Evolutionary conservation across 2,329 filamentous ascomycete genomes (phyloP), one percentile per base, ranked within the genome.

Genomic region (Aspergillus fischeri): DNA sequence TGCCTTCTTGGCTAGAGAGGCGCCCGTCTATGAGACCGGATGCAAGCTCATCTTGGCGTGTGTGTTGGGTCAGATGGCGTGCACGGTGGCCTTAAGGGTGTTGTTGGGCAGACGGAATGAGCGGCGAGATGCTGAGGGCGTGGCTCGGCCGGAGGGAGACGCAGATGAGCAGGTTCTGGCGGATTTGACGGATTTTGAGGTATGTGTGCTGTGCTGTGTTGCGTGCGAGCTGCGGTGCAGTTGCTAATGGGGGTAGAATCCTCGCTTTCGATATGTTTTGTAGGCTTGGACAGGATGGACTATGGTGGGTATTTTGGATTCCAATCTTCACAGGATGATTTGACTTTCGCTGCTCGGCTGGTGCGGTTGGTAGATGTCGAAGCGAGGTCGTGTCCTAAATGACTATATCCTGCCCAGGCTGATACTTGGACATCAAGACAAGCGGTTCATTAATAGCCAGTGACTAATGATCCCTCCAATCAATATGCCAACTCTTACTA

Each of bases 21-120:
- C 77, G 0, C 78, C 78, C 0, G 64, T 75, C 0, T 85, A 84
- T 29, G 69, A 72, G 29, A 83, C 81, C 0, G 83, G 82, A 1
- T 82, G 79, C 52, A 82, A 78, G 55, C 68, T 82, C 7, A 79
- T 80, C 17, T 65, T 84, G 3, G 75, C 74, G 8, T 69, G 65
- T 29, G 59, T 62, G 6, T 49, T 63, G 20, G 56, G 56, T 6
- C 67, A 69, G 51, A 58, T 62, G 6, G 59, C 35, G 4, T 54
- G 67, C 24, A 62, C 67, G 14, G 44, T 65, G 3, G 52, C 47
- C 3, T 53, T 70, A 42, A 58, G 67, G 1, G 7, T 62, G 1
- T 24, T 69, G 3, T 28, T 69, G 28, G 38, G 53, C 11, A 24
- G 56, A 20, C 55, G 66, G 42, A 70, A 70, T 35, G 63, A 58